Conservation (phyloP, 495 filamentous ascomycete species). For the Talaromyces trachyspermus region DNA sequence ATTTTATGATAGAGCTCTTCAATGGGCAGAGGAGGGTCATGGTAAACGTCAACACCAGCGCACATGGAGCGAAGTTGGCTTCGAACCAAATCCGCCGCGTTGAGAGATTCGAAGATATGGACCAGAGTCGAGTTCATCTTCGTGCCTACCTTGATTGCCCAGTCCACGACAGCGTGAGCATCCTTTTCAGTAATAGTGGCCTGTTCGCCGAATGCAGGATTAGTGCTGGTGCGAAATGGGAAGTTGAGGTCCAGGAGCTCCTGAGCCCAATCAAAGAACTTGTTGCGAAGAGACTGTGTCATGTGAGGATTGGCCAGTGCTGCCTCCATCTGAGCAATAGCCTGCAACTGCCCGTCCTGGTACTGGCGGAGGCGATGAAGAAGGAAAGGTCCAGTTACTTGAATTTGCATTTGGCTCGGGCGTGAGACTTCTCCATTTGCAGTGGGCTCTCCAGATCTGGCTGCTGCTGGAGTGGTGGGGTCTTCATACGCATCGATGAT, state of each 20-base stretch:
- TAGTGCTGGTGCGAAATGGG: background rate
- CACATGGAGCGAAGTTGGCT: background rate
- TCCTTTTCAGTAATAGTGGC: conserved; percentile 1
- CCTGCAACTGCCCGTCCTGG: background rate
- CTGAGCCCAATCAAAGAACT: conserved; percentile 1
- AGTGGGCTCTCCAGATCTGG: no score
- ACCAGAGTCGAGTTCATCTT: background rate
- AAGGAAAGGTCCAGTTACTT: background rate
- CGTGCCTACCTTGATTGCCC: conserved; percentile 4
- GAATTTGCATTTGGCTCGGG: no score
- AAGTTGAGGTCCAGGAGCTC: background rate
- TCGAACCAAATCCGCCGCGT: background rate
- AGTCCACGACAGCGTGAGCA: background rate
- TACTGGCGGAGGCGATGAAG: background rate
- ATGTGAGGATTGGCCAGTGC: conserved; percentile 2
- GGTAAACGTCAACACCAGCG: background rate
- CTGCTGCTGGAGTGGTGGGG: background rate
- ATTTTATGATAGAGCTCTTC: conserved; percentile 3
- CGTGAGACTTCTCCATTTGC: no score
- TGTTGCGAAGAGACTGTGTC: background rate
- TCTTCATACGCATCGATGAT: background rate
- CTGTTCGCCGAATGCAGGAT: background rate
- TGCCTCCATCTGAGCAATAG: conserved; percentile 4
- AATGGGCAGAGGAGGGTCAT: background rate
- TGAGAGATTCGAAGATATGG: background rate